Evolutionary conservation across 495 filamentous ascomycete species (phyloP), one percentile per base, ranked within the genome.

Genomic region (Podospora tetraspora): DNA sequence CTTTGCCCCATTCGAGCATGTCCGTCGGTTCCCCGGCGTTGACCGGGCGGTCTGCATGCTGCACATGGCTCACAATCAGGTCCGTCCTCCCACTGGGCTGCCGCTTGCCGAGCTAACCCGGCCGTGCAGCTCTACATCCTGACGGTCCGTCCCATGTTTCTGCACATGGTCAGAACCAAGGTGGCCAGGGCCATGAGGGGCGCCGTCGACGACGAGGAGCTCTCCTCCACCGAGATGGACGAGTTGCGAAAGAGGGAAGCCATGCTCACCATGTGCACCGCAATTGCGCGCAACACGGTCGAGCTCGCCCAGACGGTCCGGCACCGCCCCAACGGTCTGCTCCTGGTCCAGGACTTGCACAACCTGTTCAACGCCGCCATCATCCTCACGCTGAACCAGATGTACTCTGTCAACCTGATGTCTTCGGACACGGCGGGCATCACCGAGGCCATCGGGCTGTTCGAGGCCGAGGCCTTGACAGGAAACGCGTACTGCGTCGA

Each of bases 61-160:
- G 57, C 80, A 83, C 66, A 79, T 83, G 77, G 59, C 68, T n/a
- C 78, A 79, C 68, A 79, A 83, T 61, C 80, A 82, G 72, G 79
- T 78, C 25, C 25, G 10, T 52, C 27, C 32, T 23, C 11, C 43
- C 32, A 10, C 21, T 6, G 27, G 59, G 13, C 9, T 30, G 21
- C 12, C 24, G 3, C 43, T 9, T 23, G 23, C 25, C 8, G 52
- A 21, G 71, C 67, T 71, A 67, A 74, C 57, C 56, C 21, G 1
- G 16, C 7, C 43, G 10, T 65, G 29, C 34, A 80, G 79, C 75
- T 82, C 10, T 59, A 76, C 23, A 80, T 82, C n/a, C 69, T 82
- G 3, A 70, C 75, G 12, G 70, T 81, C 16, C 79, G 81, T 0
- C 81, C 81, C 1, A 71, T 74, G n/a, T 72, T 81, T 43, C 76